phyloP scores from a whole-genome alignment of 2,329 filamentous ascomycete genomes.

The Raffaelea arxii region DNA sequence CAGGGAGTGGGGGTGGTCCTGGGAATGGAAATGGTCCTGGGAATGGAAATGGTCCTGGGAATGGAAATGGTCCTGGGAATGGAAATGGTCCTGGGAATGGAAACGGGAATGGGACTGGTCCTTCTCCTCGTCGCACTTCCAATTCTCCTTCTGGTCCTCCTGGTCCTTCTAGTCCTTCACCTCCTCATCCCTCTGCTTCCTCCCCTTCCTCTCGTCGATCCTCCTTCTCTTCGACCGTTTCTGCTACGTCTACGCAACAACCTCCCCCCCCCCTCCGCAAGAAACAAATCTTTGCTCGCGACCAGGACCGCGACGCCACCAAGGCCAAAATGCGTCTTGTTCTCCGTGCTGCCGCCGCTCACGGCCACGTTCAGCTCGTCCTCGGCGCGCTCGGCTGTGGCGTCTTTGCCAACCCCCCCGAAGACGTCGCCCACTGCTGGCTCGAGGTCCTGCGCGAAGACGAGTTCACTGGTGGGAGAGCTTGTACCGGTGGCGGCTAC shows the following conservation, averaged over 20 bases:
- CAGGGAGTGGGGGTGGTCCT: background rate
- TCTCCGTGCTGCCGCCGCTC: conserved; percentile 46
- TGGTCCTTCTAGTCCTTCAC: no score
- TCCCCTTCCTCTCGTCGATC: background rate
- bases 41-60: no score
- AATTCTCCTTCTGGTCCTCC: background rate
- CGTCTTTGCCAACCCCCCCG: conserved; percentile 51
- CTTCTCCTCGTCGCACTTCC: background rate
- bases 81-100: background rate
- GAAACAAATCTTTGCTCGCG: conserved; percentile 25
- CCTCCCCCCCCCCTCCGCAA: background rate
- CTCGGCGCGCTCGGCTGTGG: conserved; percentile 63
- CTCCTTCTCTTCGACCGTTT: background rate
- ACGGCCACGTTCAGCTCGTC: conserved; percentile 49
- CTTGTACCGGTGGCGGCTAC: no score
- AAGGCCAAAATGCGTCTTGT: conserved; percentile 54
- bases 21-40: no score
- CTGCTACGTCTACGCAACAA: background rate
- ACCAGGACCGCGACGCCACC: conserved; percentile 39
- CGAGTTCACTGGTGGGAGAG: no score
- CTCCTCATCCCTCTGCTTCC: background rate
- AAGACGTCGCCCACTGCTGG: conserved; percentile 55
- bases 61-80: background rate
- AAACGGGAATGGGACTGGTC: background rate
- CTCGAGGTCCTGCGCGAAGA: conserved; percentile 46